Conservation (phyloP, 2,329 filamentous ascomycete species). For the Claviceps sp. region DNA sequence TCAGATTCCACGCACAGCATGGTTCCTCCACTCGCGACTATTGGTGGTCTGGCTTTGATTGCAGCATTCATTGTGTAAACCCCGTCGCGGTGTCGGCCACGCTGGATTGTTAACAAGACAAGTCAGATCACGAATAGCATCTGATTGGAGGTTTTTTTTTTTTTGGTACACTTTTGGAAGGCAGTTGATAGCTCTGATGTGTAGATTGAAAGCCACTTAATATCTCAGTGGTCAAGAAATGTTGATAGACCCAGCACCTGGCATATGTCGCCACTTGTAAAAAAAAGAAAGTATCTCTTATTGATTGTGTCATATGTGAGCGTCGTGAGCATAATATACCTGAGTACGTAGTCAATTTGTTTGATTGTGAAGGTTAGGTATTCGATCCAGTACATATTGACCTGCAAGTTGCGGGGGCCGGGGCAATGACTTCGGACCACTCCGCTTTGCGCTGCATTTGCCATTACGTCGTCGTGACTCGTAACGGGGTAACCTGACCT, state of each 20-base stretch:
- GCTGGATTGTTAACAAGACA: background rate
- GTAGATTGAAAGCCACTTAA: conserved; percentile 7
- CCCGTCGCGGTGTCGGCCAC: background rate
- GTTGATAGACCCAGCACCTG: conserved; percentile 2
- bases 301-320: background rate
- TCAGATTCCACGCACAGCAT: conserved; percentile 14
- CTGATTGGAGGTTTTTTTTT: conserved; percentile 5
- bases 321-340: background rate
- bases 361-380: too few relatives aligned
- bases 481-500: too few relatives aligned
- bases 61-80: conserved; percentile 14
- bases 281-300: background rate
- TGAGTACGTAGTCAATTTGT: too few relatives aligned
- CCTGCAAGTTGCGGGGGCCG: too few relatives aligned
- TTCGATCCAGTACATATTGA: too few relatives aligned
- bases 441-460: too few relatives aligned
- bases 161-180: conserved; percentile 12
- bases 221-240: conserved; percentile 2
- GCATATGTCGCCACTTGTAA: conserved; percentile 3
- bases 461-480: too few relatives aligned
- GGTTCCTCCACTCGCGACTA: conserved; percentile 10
- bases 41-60: conserved; percentile 15
- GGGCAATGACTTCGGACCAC: too few relatives aligned
- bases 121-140: background rate
- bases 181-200: conserved; percentile 9